Percentiles rank a stretch among this genome's conserved stretches.
phyloP scores from a whole-genome alignment of 768 basidiomycete genomes.

The Boletellus emodensis region DNA sequence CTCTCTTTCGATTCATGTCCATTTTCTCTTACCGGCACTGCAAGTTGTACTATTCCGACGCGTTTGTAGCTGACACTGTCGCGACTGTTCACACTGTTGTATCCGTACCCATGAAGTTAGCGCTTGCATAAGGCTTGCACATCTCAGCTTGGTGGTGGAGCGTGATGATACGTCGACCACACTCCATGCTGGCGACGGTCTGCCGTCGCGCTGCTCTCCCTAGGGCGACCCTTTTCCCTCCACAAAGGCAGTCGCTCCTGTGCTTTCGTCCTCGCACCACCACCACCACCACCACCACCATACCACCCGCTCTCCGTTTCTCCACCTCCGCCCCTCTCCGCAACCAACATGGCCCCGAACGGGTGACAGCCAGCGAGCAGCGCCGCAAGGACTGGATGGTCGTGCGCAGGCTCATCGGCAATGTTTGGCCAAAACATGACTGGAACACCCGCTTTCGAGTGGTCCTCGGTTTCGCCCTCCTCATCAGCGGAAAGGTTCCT shows the following conservation, averaged over 20 bases:
- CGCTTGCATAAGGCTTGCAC: neutral
- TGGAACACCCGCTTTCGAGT: constrained; percentile 81
- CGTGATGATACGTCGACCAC: neutral
- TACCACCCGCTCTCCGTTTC: constrained; percentile 2
- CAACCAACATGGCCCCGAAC: constrained; percentile 9
- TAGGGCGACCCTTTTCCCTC: neutral
- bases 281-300: no score
- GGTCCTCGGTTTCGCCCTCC: constrained; percentile 71
- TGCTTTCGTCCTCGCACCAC: neutral
- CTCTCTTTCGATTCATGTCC: constrained; percentile 7
- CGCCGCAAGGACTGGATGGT: constrained; percentile 83
- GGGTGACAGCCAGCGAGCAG: constrained; percentile 41
- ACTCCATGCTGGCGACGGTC: constrained; percentile 22
- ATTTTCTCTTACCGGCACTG: constrained; percentile 2
- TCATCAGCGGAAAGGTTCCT: constrained; percentile 81
- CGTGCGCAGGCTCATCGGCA: constrained; percentile 72
- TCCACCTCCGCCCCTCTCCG: constrained; percentile 18
- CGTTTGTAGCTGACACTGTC: constrained; percentile 13
- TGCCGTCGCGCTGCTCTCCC: constrained; percentile 23
- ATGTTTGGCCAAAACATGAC: constrained; percentile 91
- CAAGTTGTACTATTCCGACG: constrained; percentile 13
- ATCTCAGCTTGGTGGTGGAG: neutral
- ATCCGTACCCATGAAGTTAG: constrained; percentile 1
- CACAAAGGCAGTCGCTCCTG: constrained; percentile 4
- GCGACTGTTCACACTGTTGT: constrained; percentile 4